Evolutionary conservation across 805 yeast genomes (phyloP).

Genomic region (Pichia deserticola): DNA sequence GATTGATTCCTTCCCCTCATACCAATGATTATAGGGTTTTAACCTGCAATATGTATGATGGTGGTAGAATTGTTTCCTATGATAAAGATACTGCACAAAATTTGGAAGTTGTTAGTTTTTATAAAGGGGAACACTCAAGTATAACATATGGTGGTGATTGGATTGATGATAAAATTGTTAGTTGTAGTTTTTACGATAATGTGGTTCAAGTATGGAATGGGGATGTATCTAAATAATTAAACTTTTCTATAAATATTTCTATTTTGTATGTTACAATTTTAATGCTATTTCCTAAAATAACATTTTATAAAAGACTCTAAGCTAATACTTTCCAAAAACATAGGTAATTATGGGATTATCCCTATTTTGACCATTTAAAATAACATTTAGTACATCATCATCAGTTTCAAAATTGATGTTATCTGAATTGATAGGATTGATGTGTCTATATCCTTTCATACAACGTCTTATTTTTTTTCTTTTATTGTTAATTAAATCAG

Average conservation of each 20-base stretch:
- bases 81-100: constrained; percentile 18
- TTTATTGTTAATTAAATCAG: constrained; percentile 23
- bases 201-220: constrained; percentile 68
- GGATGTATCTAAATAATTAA: not conserved
- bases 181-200: constrained; percentile 90
- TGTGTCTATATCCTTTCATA: constrained; percentile 55
- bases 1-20: constrained; percentile 61
- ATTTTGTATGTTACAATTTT: too few relatives aligned
- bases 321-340: constrained; percentile 31
- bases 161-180: constrained; percentile 51
- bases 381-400: constrained; percentile 29
- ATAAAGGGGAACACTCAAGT: constrained; percentile 71
- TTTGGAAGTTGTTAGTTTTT: constrained; percentile 32
- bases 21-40: constrained; percentile 42
- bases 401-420: constrained; percentile 14
- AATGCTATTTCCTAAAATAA: not conserved
- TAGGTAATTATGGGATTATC: constrained; percentile 30
- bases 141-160: constrained; percentile 97
- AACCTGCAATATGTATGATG: constrained; percentile 93
- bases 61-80: constrained; percentile 63
- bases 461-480: constrained; percentile 44
- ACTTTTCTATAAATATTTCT: not conserved
- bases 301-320: not conserved
- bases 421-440: constrained; percentile 35
- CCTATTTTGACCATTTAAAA: constrained; percentile 18